Conservation (phyloP, 2,329 filamentous ascomycete species). For the Fusarium kyushuense region DNA sequence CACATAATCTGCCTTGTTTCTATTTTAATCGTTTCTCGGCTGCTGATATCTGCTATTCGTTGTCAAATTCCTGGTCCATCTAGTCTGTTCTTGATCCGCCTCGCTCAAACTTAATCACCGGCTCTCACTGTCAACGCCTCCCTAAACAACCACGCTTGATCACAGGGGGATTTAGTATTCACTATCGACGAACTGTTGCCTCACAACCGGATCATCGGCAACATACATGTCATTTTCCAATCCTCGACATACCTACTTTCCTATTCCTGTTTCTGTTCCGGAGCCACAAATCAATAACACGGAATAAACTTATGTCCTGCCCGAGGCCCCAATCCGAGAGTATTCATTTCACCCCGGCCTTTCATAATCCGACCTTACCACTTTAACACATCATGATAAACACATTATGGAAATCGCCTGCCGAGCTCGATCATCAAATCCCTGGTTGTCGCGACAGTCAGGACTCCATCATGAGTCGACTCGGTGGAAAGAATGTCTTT, state of each 20-base stretch:
- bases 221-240: slow-evolving; percentile 1
- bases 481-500: slow-evolving; percentile 49
- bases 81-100: slow-evolving; percentile 25
- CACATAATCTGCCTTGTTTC: not conserved
- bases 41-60: not conserved
- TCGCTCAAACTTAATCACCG: slow-evolving; percentile 32
- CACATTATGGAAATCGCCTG: slow-evolving; percentile 42
- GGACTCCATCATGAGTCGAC: slow-evolving; percentile 38
- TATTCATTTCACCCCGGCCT: not conserved
- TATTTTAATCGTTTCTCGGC: not conserved
- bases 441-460: slow-evolving; percentile 31
- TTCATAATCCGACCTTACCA: not conserved
- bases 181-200: not conserved
- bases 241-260: not conserved
- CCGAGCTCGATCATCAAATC: slow-evolving; percentile 41
- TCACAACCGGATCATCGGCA: slow-evolving; percentile 20
- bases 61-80: not conserved
- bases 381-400: slow-evolving; percentile 39
- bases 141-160: slow-evolving; percentile 6
- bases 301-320: slow-evolving; percentile 1
- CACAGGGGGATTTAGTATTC: not conserved
- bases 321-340: slow-evolving; percentile 3
- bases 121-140: slow-evolving; percentile 25
- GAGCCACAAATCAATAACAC: slow-evolving; percentile 4
- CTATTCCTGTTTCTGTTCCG: slow-evolving; percentile 2